phyloP scores from a whole-genome alignment of 1,284 basidiomycete species.

The Anthracocystis walkeri region DNA sequence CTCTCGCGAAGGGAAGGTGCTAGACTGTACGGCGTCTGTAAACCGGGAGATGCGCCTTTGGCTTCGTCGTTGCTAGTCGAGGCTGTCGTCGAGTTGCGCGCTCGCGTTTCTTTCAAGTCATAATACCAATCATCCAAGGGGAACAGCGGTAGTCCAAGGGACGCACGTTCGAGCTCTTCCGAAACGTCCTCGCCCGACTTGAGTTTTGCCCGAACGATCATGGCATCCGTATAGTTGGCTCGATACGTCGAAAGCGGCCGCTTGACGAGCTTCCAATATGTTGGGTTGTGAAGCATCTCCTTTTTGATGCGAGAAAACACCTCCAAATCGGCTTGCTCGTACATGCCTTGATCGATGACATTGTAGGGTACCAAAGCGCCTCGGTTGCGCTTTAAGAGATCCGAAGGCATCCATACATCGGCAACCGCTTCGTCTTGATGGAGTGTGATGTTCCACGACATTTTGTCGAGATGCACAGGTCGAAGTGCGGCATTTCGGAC shows the following conservation, averaged over 20 bases:
- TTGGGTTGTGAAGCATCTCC: conserved; percentile 21
- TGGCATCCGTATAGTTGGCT: conserved; percentile 29
- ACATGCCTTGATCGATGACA: conserved; percentile 21
- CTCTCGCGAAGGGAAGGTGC: conserved; percentile 29
- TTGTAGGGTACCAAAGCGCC: conserved; percentile 1
- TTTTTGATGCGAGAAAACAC: conserved; percentile 23
- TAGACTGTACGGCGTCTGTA: conserved; percentile 25
- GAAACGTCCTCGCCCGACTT: conserved; percentile 27
- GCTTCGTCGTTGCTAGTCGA: too few species aligned
- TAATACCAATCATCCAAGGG: conserved; percentile 15
- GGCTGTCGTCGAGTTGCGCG: neutral
- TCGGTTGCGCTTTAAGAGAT: conserved; percentile 10
- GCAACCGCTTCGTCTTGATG: conserved; percentile 21
- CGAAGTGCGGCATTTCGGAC: conserved; percentile 27
- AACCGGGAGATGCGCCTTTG: neutral
- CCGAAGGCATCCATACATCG: conserved; percentile 29
- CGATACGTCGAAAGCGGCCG: conserved; percentile 17
- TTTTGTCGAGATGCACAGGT: conserved; percentile 23
- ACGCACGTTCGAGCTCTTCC: conserved; percentile 32
- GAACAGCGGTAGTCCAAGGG: conserved; percentile 27
- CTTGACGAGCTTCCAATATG: conserved; percentile 32
- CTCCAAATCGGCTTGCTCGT: conserved; percentile 28
- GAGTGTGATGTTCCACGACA: conserved; percentile 38
- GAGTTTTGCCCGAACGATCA: conserved; percentile 26
- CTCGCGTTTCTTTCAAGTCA: neutral